Evolutionary conservation across 805 yeast genomes (phyloP).

Genomic region (Wickerhamomyces sydowiorum): DNA sequence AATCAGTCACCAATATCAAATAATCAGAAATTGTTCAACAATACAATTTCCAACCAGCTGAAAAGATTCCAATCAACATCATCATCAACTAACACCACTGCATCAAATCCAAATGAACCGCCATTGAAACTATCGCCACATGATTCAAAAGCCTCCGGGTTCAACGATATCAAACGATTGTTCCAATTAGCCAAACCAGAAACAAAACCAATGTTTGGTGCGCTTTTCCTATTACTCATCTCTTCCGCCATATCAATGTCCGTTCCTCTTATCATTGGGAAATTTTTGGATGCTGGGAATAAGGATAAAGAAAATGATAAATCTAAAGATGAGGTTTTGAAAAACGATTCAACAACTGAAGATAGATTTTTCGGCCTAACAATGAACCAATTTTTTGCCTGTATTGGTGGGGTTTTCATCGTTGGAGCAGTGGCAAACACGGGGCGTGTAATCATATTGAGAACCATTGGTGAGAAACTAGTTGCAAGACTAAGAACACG

Average conservation of each 20-base stretch:
- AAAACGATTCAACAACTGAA: constrained; percentile 18
- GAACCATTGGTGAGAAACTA: constrained; percentile 79
- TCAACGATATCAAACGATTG: constrained; percentile 34
- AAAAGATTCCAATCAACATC: background rate
- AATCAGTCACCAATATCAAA: too few relatives aligned
- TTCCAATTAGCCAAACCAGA: constrained; percentile 56
- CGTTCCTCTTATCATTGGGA: constrained; percentile 80
- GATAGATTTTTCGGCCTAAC: constrained; percentile 53
- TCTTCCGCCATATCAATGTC: constrained; percentile 80
- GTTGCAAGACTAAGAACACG: constrained; percentile 80
- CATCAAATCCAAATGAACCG: background rate
- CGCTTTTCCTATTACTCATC: constrained; percentile 55
- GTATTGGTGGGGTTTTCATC: constrained; percentile 55
- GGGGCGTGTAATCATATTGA: constrained; percentile 70
- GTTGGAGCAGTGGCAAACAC: constrained; percentile 76
- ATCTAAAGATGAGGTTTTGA: background rate
- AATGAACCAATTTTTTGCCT: constrained; percentile 55
- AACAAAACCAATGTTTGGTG: constrained; percentile 46
- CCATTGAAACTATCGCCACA: constrained; percentile 22
- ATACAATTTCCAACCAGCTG: background rate
- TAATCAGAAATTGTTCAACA: too few relatives aligned
- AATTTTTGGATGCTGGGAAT: constrained; percentile 58
- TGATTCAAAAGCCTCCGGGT: constrained; percentile 30
- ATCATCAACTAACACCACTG: background rate
- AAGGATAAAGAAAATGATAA: too few relatives aligned